These are phyloP conservation scores for Usnea hakonensis DNA, from an alignment of 495 filamentous ascomycete species.

Conservation along the genomic window DNA sequence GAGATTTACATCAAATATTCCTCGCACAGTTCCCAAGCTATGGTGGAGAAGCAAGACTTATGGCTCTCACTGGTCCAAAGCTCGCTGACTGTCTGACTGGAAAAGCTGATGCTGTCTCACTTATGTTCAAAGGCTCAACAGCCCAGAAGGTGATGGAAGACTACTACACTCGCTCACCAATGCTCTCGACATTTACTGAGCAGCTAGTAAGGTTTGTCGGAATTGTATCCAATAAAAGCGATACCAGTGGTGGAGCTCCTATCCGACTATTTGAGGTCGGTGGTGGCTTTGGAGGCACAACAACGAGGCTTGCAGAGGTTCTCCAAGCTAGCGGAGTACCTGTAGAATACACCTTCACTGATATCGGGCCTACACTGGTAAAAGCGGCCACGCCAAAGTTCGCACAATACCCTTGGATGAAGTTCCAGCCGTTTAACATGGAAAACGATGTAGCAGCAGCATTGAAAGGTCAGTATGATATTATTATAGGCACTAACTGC, in stretches of 20 bases:
- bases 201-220: conserved; percentile 24
- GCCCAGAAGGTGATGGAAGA: conserved; percentile 24
- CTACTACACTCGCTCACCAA: conserved; percentile 26
- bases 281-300: conserved; percentile 28
- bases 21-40: conserved; percentile 15
- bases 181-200: conserved; percentile 25
- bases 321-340: conserved; percentile 13
- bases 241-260: conserved; percentile 8
- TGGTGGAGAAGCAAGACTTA: conserved; percentile 23
- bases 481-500: conserved; percentile 42
- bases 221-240: conserved; percentile 9
- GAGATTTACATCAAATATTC: conserved; percentile 3
- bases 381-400: conserved; percentile 24
- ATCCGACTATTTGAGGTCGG: conserved; percentile 27
- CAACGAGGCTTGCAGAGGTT: conserved; percentile 16
- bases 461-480: conserved; percentile 27
- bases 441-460: conserved; percentile 21
- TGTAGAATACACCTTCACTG: conserved; percentile 36
- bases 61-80: conserved; percentile 25
- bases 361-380: conserved; percentile 30
- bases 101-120: conserved; percentile 23
- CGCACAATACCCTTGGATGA: conserved; percentile 22
- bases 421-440: conserved; percentile 26
- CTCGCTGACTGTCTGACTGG: conserved; percentile 29
- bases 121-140: conserved; percentile 26